Evolutionary conservation across 2,329 filamentous ascomycete species (phyloP).

Genomic region (Sclerotinia subarctica): DNA sequence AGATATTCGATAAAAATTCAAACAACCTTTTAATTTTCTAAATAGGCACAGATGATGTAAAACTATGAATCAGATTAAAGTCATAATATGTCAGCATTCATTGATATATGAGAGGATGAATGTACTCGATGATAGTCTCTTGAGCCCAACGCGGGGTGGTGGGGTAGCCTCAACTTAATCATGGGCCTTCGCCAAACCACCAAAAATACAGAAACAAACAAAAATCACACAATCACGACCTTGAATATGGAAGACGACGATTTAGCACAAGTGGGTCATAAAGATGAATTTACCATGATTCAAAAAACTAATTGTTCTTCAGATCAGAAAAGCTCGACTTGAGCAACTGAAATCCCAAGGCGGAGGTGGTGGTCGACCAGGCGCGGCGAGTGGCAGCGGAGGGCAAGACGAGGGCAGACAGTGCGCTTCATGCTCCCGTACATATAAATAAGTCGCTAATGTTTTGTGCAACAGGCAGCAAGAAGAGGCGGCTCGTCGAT

Average conservation of each 20-base stretch:
- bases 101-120: neutral
- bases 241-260: slow-evolving; percentile 39
- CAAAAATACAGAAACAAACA: neutral
- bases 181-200: slow-evolving; percentile 1
- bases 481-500: slow-evolving; percentile 67
- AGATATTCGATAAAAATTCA: no score
- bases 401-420: slow-evolving; percentile 62
- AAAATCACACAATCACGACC: neutral
- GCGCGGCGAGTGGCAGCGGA: slow-evolving; percentile 45
- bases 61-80: no score
- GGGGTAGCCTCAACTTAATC: no score
- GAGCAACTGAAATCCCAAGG: slow-evolving; percentile 83
- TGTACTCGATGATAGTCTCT: neutral
- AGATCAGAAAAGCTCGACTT: slow-evolving; percentile 90
- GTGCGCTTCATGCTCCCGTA: slow-evolving; percentile 43
- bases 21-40: no score
- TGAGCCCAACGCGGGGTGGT: slow-evolving; percentile 2
- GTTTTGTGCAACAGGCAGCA: slow-evolving; percentile 41
- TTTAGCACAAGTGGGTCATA: slow-evolving; percentile 35
- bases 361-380: slow-evolving; percentile 48
- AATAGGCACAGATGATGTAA: no score
- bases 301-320: slow-evolving; percentile 20
- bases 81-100: neutral
- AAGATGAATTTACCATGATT: neutral
- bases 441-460: slow-evolving; percentile 25